These are phyloP conservation scores for Macrocybe gigantea DNA, from an alignment of 768 basidiomycete genomes.

Conservation along the genomic window DNA sequence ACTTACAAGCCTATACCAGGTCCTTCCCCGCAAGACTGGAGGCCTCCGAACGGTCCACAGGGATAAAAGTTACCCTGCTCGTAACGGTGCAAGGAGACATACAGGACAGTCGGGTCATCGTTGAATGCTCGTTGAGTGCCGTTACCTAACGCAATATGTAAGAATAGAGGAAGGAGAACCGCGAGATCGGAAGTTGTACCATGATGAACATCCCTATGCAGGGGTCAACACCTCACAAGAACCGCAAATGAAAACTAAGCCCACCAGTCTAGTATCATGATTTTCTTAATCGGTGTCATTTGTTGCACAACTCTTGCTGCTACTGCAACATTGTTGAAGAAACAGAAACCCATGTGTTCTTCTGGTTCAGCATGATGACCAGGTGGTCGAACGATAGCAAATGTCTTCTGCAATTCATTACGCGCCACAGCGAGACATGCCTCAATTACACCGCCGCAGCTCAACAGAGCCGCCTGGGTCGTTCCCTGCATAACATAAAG, in stretches of 20 bases:
- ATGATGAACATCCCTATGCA: conserved; percentile 77
- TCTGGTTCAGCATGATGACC: conserved; percentile 99
- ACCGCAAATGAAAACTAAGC: conserved; percentile 19
- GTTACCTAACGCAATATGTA: conserved; percentile 59
- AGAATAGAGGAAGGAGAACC: conserved; percentile 2
- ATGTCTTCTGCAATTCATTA: conserved; percentile 72
- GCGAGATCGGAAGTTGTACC: conserved; percentile 33
- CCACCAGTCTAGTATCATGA: conserved; percentile 94
- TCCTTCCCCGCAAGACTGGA: conserved; percentile 84
- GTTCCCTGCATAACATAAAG: conserved; percentile 89
- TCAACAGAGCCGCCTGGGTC: conserved; percentile 77
- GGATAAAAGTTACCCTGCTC: conserved; percentile 93
- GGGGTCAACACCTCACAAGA: background rate
- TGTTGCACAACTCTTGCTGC: conserved; percentile 80
- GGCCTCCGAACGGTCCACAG: conserved; percentile 81
- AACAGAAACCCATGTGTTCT: conserved; percentile 98
- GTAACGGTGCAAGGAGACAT: conserved; percentile 93
- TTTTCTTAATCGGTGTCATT: conserved; percentile 62
- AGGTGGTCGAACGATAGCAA: conserved; percentile 95
- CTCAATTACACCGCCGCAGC: conserved; percentile 94
- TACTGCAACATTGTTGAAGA: conserved; percentile 98
- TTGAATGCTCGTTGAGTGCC: conserved; percentile 96
- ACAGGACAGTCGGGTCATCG: conserved; percentile 86
- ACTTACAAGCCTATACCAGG: conserved; percentile 81
- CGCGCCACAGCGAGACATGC: conserved; percentile 82